Percentiles rank a stretch among this genome's conserved stretches.
Evolutionary conservation across 768 basidiomycete genomes (phyloP).

Genomic region (Boletus vermiculosoides): DNA sequence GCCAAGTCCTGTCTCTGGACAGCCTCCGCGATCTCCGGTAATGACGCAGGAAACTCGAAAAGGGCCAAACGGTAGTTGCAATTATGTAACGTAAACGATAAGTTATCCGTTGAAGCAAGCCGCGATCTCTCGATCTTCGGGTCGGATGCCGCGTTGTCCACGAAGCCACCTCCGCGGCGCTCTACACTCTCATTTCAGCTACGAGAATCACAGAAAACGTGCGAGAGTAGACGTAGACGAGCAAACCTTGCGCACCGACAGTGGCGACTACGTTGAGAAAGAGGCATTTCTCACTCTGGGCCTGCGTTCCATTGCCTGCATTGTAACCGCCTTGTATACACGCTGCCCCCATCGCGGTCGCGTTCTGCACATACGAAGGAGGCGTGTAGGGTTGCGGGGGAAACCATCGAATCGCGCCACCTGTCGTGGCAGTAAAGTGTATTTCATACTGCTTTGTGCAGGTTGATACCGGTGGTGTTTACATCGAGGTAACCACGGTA

Average conservation of each 20-base stretch:
- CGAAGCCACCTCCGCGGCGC: background rate
- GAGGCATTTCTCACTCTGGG: background rate
- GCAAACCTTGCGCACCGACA: background rate
- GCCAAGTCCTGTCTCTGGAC: background rate
- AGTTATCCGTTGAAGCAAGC: background rate
- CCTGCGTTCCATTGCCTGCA: background rate
- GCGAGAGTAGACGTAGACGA: background rate
- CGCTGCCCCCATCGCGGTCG: background rate
- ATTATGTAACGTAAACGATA: background rate
- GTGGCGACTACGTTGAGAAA: background rate
- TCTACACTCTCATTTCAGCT: background rate
- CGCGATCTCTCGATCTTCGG: background rate
- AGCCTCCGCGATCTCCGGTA: background rate
- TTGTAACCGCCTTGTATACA: constrained; percentile 7
- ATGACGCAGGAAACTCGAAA: background rate
- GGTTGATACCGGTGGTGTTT: background rate
- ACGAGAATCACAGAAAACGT: background rate
- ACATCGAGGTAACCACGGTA: constrained; percentile 3
- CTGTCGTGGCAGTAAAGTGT: background rate
- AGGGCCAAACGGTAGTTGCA: background rate
- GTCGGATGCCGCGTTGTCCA: background rate
- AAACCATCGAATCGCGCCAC: constrained; percentile 5
- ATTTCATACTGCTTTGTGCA: background rate
- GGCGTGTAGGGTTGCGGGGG: constrained; percentile 16
- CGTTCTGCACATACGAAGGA: constrained; percentile 10